Base-by-base conservation (phyloP, 1,139 yeast species). In the Kodamaea alishanica region DNA sequence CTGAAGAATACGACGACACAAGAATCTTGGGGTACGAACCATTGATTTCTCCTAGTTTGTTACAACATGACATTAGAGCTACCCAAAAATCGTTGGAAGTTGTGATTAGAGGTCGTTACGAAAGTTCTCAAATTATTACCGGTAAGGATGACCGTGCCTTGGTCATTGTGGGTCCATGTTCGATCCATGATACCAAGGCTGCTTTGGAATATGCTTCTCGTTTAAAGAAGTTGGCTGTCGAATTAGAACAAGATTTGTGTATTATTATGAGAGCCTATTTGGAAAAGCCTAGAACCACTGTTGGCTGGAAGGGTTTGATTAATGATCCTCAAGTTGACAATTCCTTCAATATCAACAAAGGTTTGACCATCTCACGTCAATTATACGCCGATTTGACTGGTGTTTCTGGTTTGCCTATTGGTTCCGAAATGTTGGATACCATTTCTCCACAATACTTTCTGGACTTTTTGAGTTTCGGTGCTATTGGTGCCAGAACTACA, bases 401-500 rank as follows among this genome's bases (percentile, higher is more conserved):
- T 48, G 69, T 76, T 54, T 79, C 84, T 44, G 68, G 62, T 38
- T 67, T 90, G 39, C 97, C 97, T 36, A 89, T 92, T 55, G 98
- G 96, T 40, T 84, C 94, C 34, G 98, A 92, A 65, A 92, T 92
- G 97, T 80, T 92, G 64, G 98, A 92, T 64, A 92, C 97, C 46
- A 90, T 90, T 48, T 87, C 96, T 23, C 98, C 98, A n/a, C 98
- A 92, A 74, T 92, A 79, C 74, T 75, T 92, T 52, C 84, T 95
- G 24, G 98, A 92, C 64, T 74, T 89, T 51, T 77, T 92, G 52
- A 85, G 96, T 31, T 81, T 92, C 52, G 98, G 98, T 52, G 98
- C 98, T 44, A 88, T 92, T 67, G 98, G 98, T 58, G 98, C 98
- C 40, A 82, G 98, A 73, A 92, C 98, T 46, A 92, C 98, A 38